Base-by-base conservation (phyloP, 768 basidiomycete species). In the Russula olivacea region DNA sequence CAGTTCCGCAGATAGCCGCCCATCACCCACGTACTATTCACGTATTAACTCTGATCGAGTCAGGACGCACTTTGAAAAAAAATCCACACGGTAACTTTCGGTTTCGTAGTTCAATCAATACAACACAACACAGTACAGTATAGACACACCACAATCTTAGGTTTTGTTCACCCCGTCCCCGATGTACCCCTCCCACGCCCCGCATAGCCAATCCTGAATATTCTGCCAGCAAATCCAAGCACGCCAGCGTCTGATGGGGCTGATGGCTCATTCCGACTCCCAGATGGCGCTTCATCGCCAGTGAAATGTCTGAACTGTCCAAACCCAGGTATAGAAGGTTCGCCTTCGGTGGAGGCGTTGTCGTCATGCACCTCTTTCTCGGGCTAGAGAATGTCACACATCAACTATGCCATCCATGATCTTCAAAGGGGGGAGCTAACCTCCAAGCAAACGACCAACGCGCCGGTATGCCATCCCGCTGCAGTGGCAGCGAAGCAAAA, bases 381-480 rank as follows among this genome's bases (percentile, higher is more conserved):
- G 17, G 70, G 70, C 71, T 69, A 66, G 59, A 64, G 3, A 58
- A 25, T 15, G n/a, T 11, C 47, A 7, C 45, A 45, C 6, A 11
- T 50, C 59, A 65, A 34, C 28, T 40, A 25, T 53, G 30, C 25
- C 7, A 28, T 32, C 34, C 28, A 1, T 17, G 40, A 34, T 10
- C 23, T 15, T 48, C n/a, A 36, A 28, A 7, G 1, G 1, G 11
- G 11, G 21, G 30, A 28, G 69, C 79, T 63, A 61, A 89, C 90
- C 77, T 92, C 85, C 30, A 93, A 76, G 71, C 93, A 90, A 45
- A 96, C 86, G 3, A 91, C 90, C 52, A 98, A 76, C 1, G 93
- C 92, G 9, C 93, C 94, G 60, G 83, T 89, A 69, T 98, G 95
- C 94, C 93, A 96, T 11, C 95, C 95, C 0, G 84, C 81, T 3